Conservation (phyloP, 2,329 filamentous ascomycete species). For the Beauveria scarabaeidicola region DNA sequence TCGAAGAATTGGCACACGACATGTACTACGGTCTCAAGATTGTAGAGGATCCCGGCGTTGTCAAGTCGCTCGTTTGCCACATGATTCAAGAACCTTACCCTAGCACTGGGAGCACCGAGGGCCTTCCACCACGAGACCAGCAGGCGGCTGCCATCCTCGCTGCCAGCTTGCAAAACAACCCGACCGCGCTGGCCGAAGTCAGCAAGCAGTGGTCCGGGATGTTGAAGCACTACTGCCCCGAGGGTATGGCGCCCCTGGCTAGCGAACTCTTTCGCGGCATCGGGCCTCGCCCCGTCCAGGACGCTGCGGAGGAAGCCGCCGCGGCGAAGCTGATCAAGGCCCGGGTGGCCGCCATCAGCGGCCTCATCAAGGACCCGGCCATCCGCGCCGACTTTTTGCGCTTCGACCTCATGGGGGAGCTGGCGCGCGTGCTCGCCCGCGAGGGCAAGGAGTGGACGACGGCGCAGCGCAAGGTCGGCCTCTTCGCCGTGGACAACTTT, state of each 20-base stretch:
- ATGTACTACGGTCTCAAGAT: constrained; percentile 62
- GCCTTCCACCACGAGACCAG: constrained; percentile 32
- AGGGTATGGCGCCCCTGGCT: constrained; percentile 22
- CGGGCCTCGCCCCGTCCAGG: constrained; percentile 21
- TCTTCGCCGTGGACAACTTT: constrained; percentile 56
- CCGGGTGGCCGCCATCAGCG: constrained; percentile 44
- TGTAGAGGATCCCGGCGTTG: constrained; percentile 43
- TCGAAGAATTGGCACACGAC: constrained; percentile 59
- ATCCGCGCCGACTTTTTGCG: constrained; percentile 50
- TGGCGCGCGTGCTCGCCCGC: constrained; percentile 44
- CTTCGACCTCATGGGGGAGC: constrained; percentile 42
- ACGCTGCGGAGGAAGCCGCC: constrained; percentile 14
- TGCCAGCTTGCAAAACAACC: constrained; percentile 56
- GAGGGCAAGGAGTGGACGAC: constrained; percentile 39
- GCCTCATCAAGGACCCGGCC: constrained; percentile 44
- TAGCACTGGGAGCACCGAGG: background rate
- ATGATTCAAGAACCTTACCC: constrained; percentile 27
- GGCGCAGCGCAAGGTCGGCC: constrained; percentile 45
- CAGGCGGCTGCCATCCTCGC: constrained; percentile 50
- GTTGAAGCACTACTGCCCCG: constrained; percentile 29
- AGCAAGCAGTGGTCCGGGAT: constrained; percentile 38
- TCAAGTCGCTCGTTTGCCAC: constrained; percentile 50
- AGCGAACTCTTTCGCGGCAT: constrained; percentile 34
- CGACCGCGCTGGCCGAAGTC: constrained; percentile 47
- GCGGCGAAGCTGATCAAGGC: constrained; percentile 26